Conservation (phyloP, 1,284 basidiomycete species). For the Heliocybe sulcata region DNA sequence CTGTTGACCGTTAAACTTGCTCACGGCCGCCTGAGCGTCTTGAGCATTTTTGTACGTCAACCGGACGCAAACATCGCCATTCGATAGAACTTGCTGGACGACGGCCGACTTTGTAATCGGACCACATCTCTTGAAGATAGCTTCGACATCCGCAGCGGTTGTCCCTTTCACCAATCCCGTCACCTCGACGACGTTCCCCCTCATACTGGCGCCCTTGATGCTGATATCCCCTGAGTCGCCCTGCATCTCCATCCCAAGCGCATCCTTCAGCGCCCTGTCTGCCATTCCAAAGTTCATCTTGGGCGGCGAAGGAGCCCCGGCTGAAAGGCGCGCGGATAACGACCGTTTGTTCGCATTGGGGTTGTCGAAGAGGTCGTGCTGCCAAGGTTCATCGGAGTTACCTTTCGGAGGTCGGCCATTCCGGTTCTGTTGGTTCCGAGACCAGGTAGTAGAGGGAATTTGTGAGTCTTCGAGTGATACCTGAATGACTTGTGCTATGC, state of each 20-base stretch:
- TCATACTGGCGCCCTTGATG: conserved; percentile 68
- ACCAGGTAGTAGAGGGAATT: conserved; percentile 8
- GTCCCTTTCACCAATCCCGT: conserved; percentile 71
- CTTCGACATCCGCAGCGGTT: conserved; percentile 77
- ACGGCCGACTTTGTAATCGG: conserved; percentile 44
- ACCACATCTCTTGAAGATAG: conserved; percentile 80
- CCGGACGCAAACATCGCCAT: conserved; percentile 54
- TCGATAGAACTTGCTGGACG: conserved; percentile 27
- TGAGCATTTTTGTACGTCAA: conserved; percentile 64
- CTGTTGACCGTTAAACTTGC: conserved; percentile 71
- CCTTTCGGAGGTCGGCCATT: conserved; percentile 50
- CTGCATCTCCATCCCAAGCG: conserved; percentile 30
- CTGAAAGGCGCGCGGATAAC: conserved; percentile 52
- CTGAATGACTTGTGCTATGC: conserved; percentile 16
- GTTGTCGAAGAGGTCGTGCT: conserved; percentile 65
- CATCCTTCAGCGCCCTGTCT: conserved; percentile 33
- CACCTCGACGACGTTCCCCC: conserved; percentile 71
- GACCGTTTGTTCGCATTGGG: conserved; percentile 37
- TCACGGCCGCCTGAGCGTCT: conserved; percentile 61
- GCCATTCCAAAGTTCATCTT: conserved; percentile 45
- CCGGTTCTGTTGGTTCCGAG: conserved; percentile 32
- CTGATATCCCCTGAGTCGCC: conserved; percentile 15
- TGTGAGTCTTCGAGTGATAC: conserved; percentile 7
- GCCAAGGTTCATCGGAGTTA: conserved; percentile 60
- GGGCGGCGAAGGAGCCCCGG: conserved; percentile 34